Conservation (phyloP, 139 green algal species). For the Coelastrella sp. region DNA sequence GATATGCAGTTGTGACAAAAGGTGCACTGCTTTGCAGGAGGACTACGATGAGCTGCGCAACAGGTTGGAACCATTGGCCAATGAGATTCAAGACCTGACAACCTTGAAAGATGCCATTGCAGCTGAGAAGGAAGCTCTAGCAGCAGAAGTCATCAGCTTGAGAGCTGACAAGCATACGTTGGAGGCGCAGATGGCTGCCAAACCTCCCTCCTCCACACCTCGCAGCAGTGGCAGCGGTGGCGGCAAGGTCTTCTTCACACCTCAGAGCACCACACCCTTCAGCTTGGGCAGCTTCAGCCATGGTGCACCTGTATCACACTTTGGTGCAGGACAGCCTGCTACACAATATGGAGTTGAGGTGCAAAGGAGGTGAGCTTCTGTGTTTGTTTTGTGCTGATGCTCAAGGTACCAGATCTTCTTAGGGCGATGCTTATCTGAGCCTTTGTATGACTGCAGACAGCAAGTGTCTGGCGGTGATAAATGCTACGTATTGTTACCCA, state of each 20-base stretch:
- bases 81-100: not conserved
- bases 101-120: not conserved
- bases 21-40: not conserved
- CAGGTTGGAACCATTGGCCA: not conserved
- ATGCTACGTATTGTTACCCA: not conserved
- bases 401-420: too few relatives aligned
- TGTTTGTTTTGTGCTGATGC: too few relatives aligned
- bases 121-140: conserved; percentile 22
- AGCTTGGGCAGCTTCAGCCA: not conserved
- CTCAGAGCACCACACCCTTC: not conserved
- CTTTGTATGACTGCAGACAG: too few relatives aligned
- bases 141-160: not conserved
- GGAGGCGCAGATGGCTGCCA: not conserved
- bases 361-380: not conserved
- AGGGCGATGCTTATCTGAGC: too few relatives aligned
- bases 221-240: not conserved
- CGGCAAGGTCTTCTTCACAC: not conserved
- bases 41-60: conserved; percentile 32
- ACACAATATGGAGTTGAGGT: not conserved
- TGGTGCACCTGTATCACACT: not conserved
- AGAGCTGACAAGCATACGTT: not conserved
- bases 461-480: too few relatives aligned
- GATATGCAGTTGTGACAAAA: too few relatives aligned
- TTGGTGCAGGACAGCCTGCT: not conserved
- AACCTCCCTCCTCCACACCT: not conserved